Evolutionary conservation across 2,329 filamentous ascomycete species (phyloP).

Genomic region (Penicillium occitanis): DNA sequence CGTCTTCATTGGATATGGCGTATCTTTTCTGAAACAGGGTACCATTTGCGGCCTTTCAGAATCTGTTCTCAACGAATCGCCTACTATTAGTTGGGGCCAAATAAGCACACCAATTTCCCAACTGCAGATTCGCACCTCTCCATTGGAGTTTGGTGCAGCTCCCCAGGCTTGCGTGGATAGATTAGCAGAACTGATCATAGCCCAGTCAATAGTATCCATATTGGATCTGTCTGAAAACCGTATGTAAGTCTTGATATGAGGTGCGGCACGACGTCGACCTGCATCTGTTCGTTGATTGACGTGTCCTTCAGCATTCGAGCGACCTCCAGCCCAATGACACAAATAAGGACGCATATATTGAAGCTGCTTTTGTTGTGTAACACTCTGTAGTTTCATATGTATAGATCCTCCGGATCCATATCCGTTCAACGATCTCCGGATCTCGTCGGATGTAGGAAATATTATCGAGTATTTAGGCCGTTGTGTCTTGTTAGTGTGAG

Average conservation of each 20-base stretch:
- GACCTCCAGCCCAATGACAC: too few species aligned
- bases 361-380: slow-evolving; percentile 71
- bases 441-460: slow-evolving; percentile 78
- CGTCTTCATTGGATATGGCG: too few species aligned
- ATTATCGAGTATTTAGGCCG: slow-evolving; percentile 66
- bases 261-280: slow-evolving; percentile 68
- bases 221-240: slow-evolving; percentile 54
- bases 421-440: slow-evolving; percentile 72
- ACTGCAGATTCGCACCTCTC: slow-evolving; percentile 70
- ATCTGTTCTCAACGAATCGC: too few species aligned
- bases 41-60: slow-evolving; percentile 56
- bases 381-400: slow-evolving; percentile 72
- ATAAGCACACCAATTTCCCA: slow-evolving; percentile 83
- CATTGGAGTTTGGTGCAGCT: slow-evolving; percentile 56
- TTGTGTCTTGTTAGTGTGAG: too few species aligned
- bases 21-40: too few species aligned
- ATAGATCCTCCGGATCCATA: slow-evolving; percentile 77
- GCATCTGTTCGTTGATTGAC: slow-evolving; percentile 52
- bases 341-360: slow-evolving; percentile 69
- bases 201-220: slow-evolving; percentile 69
- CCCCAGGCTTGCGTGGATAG: slow-evolving; percentile 89
- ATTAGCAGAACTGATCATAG: slow-evolving; percentile 85
- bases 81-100: too few species aligned
- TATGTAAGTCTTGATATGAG: slow-evolving; percentile 88
- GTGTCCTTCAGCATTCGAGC: too few species aligned